These are phyloP conservation scores for Piloderma croceum DNA, from an alignment of 768 basidiomycete species.

Conservation along the genomic window DNA sequence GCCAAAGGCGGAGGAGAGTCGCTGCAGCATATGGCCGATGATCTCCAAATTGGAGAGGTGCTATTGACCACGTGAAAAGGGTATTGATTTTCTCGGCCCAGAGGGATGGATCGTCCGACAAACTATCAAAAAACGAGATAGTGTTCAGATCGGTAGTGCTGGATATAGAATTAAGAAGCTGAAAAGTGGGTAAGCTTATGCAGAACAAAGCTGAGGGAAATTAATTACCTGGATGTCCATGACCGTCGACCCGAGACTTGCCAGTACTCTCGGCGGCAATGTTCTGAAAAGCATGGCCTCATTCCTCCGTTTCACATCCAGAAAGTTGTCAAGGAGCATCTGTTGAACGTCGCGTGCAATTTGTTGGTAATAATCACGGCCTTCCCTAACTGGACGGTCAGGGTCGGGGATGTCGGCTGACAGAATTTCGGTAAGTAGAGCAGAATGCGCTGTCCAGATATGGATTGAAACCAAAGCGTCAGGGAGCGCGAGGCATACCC, in stretches of 20 bases:
- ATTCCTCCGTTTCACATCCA: slow-evolving; percentile 71
- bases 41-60: slow-evolving; percentile 75
- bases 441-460: slow-evolving; percentile 53
- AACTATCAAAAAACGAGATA: slow-evolving; percentile 51
- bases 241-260: slow-evolving; percentile 57
- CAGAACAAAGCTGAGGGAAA: neutral
- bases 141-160: slow-evolving; percentile 54
- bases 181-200: slow-evolving; percentile 6
- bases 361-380: slow-evolving; percentile 36
- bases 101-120: slow-evolving; percentile 30
- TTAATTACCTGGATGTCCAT: slow-evolving; percentile 42
- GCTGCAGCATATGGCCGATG: slow-evolving; percentile 74
- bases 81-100: slow-evolving; percentile 70
- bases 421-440: slow-evolving; percentile 43
- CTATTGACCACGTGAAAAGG: slow-evolving; percentile 76
- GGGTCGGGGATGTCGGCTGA: slow-evolving; percentile 31
- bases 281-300: slow-evolving; percentile 74
- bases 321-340: slow-evolving; percentile 51
- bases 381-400: slow-evolving; percentile 22
- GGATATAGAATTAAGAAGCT: slow-evolving; percentile 77
- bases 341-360: slow-evolving; percentile 40
- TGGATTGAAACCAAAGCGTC: slow-evolving; percentile 73
- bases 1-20: slow-evolving; percentile 60
- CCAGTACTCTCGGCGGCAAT: slow-evolving; percentile 55
- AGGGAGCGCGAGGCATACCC: slow-evolving; percentile 62